Evolutionary conservation across 768 basidiomycete genomes (phyloP).

Genomic region (Boletus barrowsii): DNA sequence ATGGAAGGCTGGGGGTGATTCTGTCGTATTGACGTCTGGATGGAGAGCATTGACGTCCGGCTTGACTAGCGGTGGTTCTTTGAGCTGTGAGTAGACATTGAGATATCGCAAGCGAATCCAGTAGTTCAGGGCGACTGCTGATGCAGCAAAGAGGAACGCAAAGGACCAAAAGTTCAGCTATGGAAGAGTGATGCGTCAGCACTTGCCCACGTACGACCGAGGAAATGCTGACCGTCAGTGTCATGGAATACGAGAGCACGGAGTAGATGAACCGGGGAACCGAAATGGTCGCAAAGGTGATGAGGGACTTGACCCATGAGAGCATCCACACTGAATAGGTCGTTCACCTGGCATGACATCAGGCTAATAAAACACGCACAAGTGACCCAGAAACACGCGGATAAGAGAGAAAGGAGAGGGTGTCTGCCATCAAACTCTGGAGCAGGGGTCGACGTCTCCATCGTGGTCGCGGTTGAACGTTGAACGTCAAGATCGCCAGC

Average conservation of each 20-base stretch:
- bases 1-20: conserved; percentile 77
- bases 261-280: conserved; percentile 76
- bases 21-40: conserved; percentile 82
- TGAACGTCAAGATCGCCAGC: background rate
- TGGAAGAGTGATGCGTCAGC: conserved; percentile 9
- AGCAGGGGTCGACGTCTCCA: conserved; percentile 21
- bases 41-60: conserved; percentile 84
- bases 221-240: conserved; percentile 62
- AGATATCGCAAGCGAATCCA: conserved; percentile 82
- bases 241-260: conserved; percentile 84
- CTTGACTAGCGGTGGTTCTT: conserved; percentile 79
- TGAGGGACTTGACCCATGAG: conserved; percentile 70
- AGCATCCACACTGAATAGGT: conserved; percentile 67
- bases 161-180: conserved; percentile 93
- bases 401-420: conserved; percentile 71
- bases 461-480: conserved; percentile 20
- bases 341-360: background rate
- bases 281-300: conserved; percentile 80
- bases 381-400: conserved; percentile 83
- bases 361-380: conserved; percentile 44
- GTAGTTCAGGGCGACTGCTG: conserved; percentile 69
- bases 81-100: conserved; percentile 71
- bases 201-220: background rate
- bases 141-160: conserved; percentile 68
- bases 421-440: conserved; percentile 45